Conservation (phyloP, 768 basidiomycete species). For the Panaeolus papilionaceus region DNA sequence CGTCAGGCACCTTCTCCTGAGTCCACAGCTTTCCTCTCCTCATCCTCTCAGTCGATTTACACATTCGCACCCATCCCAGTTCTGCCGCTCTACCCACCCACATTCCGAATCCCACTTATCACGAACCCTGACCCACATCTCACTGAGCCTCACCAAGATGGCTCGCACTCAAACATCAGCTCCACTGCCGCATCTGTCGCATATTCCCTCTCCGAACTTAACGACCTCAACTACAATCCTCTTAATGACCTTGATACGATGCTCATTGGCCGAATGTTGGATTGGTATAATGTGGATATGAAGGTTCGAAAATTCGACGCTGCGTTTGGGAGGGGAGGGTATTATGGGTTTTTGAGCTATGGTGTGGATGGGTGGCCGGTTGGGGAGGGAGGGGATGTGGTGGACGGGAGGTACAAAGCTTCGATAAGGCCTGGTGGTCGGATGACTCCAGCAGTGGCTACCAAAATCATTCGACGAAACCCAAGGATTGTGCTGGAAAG, state of each 20-base stretch:
- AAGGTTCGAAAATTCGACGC: constrained; percentile 9
- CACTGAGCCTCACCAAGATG: background rate
- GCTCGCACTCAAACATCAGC: background rate
- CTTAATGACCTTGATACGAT: background rate
- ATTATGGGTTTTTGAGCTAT: constrained; percentile 8
- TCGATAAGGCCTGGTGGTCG: no score
- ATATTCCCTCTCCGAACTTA: background rate
- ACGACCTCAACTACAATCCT: background rate
- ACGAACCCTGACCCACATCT: background rate
- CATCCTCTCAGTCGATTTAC: background rate
- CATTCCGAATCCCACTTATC: constrained; percentile 5
- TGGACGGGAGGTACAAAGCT: background rate
- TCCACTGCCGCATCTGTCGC: no score
- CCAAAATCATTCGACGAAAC: background rate
- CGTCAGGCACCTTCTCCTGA: background rate
- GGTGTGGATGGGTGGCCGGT: background rate
- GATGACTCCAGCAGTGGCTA: background rate
- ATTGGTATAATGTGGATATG: background rate
- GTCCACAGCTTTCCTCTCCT: background rate
- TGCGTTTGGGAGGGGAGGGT: background rate
- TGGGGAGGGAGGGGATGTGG: background rate
- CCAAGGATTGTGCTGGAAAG: background rate
- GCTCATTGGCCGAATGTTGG: background rate
- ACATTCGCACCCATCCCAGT: background rate
- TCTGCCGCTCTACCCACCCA: background rate